Evolutionary conservation across 495 filamentous ascomycete species (phyloP), one percentile per base, ranked within the genome.

Genomic region (Neurospora sp.): DNA sequence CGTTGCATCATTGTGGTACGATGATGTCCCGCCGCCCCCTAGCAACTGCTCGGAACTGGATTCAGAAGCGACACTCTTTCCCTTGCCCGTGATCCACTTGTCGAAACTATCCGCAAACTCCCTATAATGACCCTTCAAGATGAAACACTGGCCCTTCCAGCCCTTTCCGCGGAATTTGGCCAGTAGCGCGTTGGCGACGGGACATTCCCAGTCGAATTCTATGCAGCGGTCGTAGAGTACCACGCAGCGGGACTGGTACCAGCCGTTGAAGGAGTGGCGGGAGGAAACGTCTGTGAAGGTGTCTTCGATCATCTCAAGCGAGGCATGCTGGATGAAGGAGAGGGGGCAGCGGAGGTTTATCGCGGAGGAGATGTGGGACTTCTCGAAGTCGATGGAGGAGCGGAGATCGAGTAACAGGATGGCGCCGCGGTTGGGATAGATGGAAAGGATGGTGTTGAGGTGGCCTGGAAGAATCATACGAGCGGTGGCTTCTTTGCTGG

Each of bases 111-210:
- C 76, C 3, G 82, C 83, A 73, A 86, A 85, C 71, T 86, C 84
- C 65, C 81, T 79, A 73, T 82, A 86, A 71, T 85, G 84, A 4
- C 84, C 84, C 74, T 86, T 86, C 37, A 86, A 80, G 39, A 86
- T 78, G 65, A 85, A 86, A 69, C 81, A 82, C 44, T 83, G 81
- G 4, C 84, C 84, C 8, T 73, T 71, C 83, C 83, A 86, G 22
- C 81, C 81, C 72, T 83, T 82, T 22, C 53, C 53, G 72, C 75
- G 78, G 46, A 85, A 79, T 42, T 82, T 83, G 65, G 78, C 75
- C 68, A 79, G 79, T 8, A 86, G 73, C 0, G 81, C 78, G 16
- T 82, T 80, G 40, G 84, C 84, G 14, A 79, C 77, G 11, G 83
- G 84, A 48, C 83, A 83, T 69, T 86, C 83, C 83, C 83, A 85